These are phyloP conservation scores for Nidula microcarpa DNA, from an alignment of 768 basidiomycete species.

Conservation along the genomic window DNA sequence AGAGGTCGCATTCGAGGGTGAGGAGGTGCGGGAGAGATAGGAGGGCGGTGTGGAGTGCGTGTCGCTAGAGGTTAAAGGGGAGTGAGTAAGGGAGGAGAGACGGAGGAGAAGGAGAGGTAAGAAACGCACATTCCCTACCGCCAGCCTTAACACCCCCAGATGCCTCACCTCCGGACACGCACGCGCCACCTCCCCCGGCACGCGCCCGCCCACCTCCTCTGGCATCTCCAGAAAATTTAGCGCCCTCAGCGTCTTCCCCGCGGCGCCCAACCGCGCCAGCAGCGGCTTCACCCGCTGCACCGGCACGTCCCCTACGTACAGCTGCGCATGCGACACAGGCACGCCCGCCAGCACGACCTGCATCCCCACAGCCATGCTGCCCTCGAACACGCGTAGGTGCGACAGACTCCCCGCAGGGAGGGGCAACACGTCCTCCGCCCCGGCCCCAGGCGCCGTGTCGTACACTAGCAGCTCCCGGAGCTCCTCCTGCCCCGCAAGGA, in stretches of 20 bases:
- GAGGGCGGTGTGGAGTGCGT: conserved; percentile 18
- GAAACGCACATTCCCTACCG: conserved; percentile 18
- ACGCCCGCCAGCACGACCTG: conserved; percentile 37
- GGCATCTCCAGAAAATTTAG: conserved; percentile 26
- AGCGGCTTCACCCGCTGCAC: conserved; percentile 19
- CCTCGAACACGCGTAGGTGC: conserved; percentile 40
- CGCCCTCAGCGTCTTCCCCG: conserved; percentile 18
- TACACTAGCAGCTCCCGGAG: conserved; percentile 34
- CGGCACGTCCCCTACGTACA: conserved; percentile 32
- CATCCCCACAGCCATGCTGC: conserved; percentile 34
- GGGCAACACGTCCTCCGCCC: conserved; percentile 7
- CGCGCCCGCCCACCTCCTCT: conserved; percentile 14
- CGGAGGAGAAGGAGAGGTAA: background rate
- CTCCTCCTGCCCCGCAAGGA: conserved; percentile 43
- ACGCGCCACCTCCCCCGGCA: conserved; percentile 9
- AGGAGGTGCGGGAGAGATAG: conserved; percentile 22
- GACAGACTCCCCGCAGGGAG: conserved; percentile 20
- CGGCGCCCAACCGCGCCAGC: conserved; percentile 22
- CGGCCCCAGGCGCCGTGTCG: conserved; percentile 12
- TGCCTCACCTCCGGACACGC: conserved; percentile 20
- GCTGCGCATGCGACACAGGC: conserved; percentile 38
- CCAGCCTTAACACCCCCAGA: conserved; percentile 24
- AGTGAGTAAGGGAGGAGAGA: background rate
- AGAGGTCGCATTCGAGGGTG: conserved; percentile 29
- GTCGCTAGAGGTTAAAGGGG: conserved; percentile 15